Conservation (phyloP, 177 flowering plant species). For the Vitis hybrid region DNA sequence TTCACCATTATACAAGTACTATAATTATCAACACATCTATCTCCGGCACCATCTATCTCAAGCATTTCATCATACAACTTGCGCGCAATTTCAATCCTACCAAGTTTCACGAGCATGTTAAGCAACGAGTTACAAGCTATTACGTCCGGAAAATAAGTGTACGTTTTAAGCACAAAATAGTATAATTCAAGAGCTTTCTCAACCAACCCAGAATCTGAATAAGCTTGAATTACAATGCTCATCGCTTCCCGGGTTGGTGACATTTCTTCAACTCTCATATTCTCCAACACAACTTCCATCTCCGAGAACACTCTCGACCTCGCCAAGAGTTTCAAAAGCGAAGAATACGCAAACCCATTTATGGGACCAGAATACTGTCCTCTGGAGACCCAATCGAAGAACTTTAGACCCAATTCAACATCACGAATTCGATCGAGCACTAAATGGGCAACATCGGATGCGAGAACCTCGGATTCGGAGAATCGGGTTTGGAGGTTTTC, state of each 20-base stretch:
- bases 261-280: slow-evolving; percentile 34
- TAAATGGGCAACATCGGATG: slow-evolving; percentile 52
- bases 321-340: slow-evolving; percentile 67
- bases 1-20: slow-evolving; percentile 64
- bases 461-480: slow-evolving; percentile 31
- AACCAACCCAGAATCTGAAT: slow-evolving; percentile 49
- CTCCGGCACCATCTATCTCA: slow-evolving; percentile 33
- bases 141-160: slow-evolving; percentile 42
- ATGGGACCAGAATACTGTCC: slow-evolving; percentile 27
- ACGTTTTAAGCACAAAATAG: slow-evolving; percentile 14
- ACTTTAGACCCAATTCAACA: slow-evolving; percentile 50
- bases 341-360: slow-evolving; percentile 53
- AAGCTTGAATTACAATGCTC: slow-evolving; percentile 41
- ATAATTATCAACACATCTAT: slow-evolving; percentile 48
- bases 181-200: slow-evolving; percentile 58
- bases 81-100: slow-evolving; percentile 35
- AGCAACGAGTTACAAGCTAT: slow-evolving; percentile 69
- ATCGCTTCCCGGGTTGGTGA: slow-evolving; percentile 50
- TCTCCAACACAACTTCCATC: slow-evolving; percentile 37
- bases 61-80: slow-evolving; percentile 63
- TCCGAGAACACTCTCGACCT: slow-evolving; percentile 43
- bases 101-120: slow-evolving; percentile 35
- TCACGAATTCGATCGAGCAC: slow-evolving; percentile 60
- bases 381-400: slow-evolving; percentile 52
- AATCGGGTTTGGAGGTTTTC: slow-evolving; percentile 42